Evolutionary conservation across 148 eudicot genomes (phyloP), one percentile per base, ranked within the genome.

Genomic region (Oxyria digyna): DNA sequence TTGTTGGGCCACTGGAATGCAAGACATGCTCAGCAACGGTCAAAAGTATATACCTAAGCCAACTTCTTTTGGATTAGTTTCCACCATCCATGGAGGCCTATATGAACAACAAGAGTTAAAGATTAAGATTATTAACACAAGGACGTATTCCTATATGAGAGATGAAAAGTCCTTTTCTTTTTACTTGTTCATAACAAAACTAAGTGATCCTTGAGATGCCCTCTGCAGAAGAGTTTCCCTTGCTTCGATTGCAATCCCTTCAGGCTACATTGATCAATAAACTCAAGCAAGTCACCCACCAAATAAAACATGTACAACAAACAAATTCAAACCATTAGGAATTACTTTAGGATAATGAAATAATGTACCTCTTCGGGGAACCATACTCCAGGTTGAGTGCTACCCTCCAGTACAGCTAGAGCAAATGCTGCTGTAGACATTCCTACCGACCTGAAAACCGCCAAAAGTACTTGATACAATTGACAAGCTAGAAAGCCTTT

Each of bases 71-170:
- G 97, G 97, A 41, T 90, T 55, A 43, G 91, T 90, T 78, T 93
- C 98, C 71, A 87, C 98, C 98, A 90, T 90, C 97, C 98, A 93
- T 62, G 98, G 97, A 73, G 98, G 77, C 86, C 98, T 93, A 59
- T 31, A 15, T 6, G 35, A 59, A 59, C 12, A 59, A 59, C 12
- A 71, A n/a, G 50, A 74, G 70, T 15, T 21, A 64, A 4, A 38
- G n/a, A 52, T 21, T 13, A 69, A 48, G 59, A 72, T 33, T 40
- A 74, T 37, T 31, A 66, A 1, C 29, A 50, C 13, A 12, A 1
- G 26, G 18, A 54, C 3, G 13, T 14, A 32, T 14, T 14, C 21
- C 20, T 45, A 45, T 45, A 3, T 13, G 5, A 45, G 50, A 9
- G 50, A n/a, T n/a, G 50, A 45, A 45, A 20, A 54, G 9, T 17